Base-by-base conservation (phyloP, 2,329 filamentous ascomycete species). In the Claviceps spartinae region DNA sequence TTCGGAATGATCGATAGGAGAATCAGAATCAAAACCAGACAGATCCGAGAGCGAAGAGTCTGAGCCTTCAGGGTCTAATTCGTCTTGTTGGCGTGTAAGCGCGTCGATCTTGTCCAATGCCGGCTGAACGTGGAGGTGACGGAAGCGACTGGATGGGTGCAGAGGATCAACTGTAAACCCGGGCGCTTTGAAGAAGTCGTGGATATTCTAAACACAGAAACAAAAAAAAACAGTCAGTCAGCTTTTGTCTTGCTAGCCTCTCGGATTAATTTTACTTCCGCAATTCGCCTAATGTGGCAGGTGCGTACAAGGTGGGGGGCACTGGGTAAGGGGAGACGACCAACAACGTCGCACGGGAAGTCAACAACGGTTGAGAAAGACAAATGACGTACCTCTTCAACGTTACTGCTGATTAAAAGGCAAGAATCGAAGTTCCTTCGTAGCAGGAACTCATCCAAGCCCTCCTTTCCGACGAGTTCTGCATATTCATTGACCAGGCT, bases 171-270 rank as follows among this genome's bases (percentile, higher is more conserved):
- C n/a, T 40, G 13, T 37, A 51, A 50, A 60, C 42, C 34, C n/a
- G 37, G 18, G 11, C 22, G 54, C 36, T 4, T 24, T 24, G 49
- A 58, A 59, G 49, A 57, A 60, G n/a, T 40, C 30, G 55, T 58
- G 58, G 22, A 59, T 51, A 38, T 58, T 26, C 57, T 58, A 20
- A 3, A 18, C 4, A 7, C n/a, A 18, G 40, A 16, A 36, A 22
- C 18, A n/a, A 48, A 36, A 40, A 43, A 24, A 34, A 60, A 60
- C 55, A 54, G 55, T 61, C 55, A 54, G 55, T 61, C 58, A 61
- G 59, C 50, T 51, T 34, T n/a, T 24, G 40, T 37, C 38, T 38
- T 11, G 22, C 24, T 9, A 30, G 40, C n/a, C 6, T 14, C 13
- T 14, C 55, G 59, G 59, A 60, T 52, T 51, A 61, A 60, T 22